Conservation (phyloP, 331 rosid species). For the Dryas integrifolia region DNA sequence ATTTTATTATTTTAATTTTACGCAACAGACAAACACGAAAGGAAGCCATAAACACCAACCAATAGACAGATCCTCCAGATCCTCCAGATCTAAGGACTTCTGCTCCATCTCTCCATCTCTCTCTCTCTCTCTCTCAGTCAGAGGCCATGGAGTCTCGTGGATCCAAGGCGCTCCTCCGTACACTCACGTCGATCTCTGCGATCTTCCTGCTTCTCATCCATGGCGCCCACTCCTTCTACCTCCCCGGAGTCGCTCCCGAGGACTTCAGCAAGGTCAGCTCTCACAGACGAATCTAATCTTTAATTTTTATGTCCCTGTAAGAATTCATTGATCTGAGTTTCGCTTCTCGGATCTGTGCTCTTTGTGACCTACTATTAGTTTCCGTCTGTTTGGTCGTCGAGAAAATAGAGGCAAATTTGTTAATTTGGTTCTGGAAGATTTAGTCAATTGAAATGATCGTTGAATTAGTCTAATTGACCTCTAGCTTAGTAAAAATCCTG, state of each 20-base stretch:
- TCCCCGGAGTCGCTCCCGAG: slow-evolving; percentile 96
- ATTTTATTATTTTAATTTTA: neutral
- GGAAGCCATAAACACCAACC: slow-evolving; percentile 21
- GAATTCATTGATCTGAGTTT: slow-evolving; percentile 31
- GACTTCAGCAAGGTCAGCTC: slow-evolving; percentile 71
- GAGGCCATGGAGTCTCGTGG: slow-evolving; percentile 81
- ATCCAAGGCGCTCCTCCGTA: slow-evolving; percentile 36
- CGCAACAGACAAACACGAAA: slow-evolving; percentile 20
- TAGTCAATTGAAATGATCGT: neutral
- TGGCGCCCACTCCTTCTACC: slow-evolving; percentile 66
- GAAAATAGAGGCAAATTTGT: slow-evolving; percentile 7
- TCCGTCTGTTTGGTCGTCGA: slow-evolving; percentile 9
- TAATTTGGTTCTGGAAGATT: slow-evolving; percentile 14
- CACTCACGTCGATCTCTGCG: slow-evolving; percentile 36
- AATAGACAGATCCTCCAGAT: neutral
- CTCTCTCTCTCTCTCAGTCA: slow-evolving; percentile 29
- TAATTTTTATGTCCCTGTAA: neutral
- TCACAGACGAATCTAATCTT: neutral
- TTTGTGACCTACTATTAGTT: slow-evolving; percentile 17
- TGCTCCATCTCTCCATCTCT: slow-evolving; percentile 13
- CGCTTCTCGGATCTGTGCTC: slow-evolving; percentile 44
- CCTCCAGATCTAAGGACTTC: slow-evolving; percentile 26
- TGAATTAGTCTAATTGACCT: neutral
- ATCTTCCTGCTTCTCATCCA: slow-evolving; percentile 53
- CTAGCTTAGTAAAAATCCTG: neutral